Conservation (phyloP, 139 green algal genomes). For the Spirogloea muscicola region DNA sequence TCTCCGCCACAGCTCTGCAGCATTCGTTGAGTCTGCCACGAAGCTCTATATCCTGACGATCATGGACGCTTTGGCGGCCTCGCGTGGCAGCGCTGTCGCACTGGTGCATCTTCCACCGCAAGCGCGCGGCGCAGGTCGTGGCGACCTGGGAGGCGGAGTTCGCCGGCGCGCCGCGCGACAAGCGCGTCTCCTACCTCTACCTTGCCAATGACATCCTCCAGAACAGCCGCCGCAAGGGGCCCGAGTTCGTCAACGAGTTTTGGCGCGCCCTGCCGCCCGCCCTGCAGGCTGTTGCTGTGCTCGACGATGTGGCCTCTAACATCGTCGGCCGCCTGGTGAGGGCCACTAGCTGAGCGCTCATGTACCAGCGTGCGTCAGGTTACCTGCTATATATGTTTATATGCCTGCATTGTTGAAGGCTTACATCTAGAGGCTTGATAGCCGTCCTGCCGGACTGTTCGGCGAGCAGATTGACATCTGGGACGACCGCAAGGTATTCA, state of each 20-base stretch:
- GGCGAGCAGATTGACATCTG: slow-evolving; percentile 34
- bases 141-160: slow-evolving; percentile 36
- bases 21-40: no score
- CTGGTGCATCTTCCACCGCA: slow-evolving; percentile 47
- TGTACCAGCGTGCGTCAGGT: no score
- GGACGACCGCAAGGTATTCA: slow-evolving; percentile 46
- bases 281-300: slow-evolving; percentile 6
- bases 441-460: no score
- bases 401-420: no score
- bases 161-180: slow-evolving; percentile 17
- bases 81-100: slow-evolving; percentile 33
- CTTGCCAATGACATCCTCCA: slow-evolving; percentile 76
- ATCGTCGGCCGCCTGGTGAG: slow-evolving; percentile 13
- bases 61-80: no score
- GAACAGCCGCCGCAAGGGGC: slow-evolving; percentile 67
- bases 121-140: slow-evolving; percentile 22
- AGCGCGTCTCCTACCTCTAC: slow-evolving; percentile 62
- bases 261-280: slow-evolving; percentile 52
- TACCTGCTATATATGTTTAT: no score
- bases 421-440: no score
- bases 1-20: no score
- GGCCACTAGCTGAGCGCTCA: no score
- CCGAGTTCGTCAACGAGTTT: slow-evolving; percentile 68
- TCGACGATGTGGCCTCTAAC: background rate
- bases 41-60: no score